Percentiles rank a stretch among this genome's conserved stretches.
Conservation (phyloP, 352 stramenopile species). For the Pythium catenulatum region DNA sequence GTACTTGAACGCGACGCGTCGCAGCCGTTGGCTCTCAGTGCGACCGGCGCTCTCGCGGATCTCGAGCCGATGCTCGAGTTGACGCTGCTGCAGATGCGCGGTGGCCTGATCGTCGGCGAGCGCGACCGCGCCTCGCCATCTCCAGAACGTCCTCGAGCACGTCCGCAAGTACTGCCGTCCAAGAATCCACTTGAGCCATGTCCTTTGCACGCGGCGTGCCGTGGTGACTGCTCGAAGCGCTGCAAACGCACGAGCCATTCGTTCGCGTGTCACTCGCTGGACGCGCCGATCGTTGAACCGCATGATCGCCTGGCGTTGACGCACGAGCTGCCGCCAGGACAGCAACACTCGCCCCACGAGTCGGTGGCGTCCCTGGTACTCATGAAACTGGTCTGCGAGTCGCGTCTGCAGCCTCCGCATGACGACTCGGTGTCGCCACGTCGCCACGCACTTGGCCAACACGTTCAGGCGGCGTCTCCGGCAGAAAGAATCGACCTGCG, state of each 20-base stretch:
- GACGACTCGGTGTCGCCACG: constrained; percentile 41
- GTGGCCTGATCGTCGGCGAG: not conserved
- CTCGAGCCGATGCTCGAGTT: constrained; percentile 50
- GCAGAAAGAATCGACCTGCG: constrained; percentile 50
- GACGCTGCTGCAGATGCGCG: constrained; percentile 34
- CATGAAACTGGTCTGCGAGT: constrained; percentile 4
- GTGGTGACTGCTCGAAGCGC: not conserved
- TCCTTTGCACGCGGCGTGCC: not conserved
- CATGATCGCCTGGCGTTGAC: not conserved
- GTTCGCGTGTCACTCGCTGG: too few relatives aligned
- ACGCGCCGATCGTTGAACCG: not conserved
- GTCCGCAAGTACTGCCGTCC: not conserved
- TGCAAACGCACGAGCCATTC: not conserved
- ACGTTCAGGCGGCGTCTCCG: constrained; percentile 43
- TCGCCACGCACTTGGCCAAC: constrained; percentile 38
- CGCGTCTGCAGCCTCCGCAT: constrained; percentile 1
- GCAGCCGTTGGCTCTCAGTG: constrained; percentile 27
- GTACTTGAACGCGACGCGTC: constrained; percentile 61
- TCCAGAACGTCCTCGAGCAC: not conserved
- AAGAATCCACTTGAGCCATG: not conserved
- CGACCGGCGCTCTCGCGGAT: constrained; percentile 31
- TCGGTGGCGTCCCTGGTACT: not conserved
- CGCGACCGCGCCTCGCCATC: not conserved
- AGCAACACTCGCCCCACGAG: not conserved
- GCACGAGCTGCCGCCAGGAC: not conserved